phyloP scores from a whole-genome alignment of 129 eudicot species.

The Flaveria robusta region DNA sequence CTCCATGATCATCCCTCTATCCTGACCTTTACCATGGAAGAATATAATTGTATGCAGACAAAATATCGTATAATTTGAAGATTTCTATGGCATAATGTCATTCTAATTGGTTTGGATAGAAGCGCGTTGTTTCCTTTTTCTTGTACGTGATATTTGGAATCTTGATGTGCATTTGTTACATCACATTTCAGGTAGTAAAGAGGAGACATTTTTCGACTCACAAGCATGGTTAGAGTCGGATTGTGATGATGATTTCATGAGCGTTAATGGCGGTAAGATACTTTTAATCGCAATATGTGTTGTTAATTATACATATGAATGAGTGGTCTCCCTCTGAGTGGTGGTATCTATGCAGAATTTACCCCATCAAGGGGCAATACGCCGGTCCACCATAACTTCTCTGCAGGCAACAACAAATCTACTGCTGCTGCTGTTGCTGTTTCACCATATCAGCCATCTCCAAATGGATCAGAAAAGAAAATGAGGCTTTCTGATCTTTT shows the following conservation, averaged over 20 bases:
- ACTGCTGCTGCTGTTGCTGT: constrained; percentile 14
- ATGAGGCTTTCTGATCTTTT: constrained; percentile 61
- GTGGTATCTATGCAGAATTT: constrained; percentile 41
- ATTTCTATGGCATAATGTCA: constrained; percentile 16
- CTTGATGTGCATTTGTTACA: constrained; percentile 17
- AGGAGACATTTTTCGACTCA: constrained; percentile 69
- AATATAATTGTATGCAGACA: constrained; percentile 6
- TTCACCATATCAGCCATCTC: constrained; percentile 37
- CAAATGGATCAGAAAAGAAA: constrained; percentile 47
- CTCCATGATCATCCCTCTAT: neutral
- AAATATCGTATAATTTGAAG: neutral
- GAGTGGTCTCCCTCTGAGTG: constrained; percentile 15
- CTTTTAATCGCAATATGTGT: neutral
- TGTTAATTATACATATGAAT: neutral
- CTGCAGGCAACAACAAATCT: constrained; percentile 40
- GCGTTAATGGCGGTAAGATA: constrained; percentile 71
- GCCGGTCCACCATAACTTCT: constrained; percentile 62
- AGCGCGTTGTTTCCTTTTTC: neutral
- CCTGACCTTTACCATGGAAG: constrained; percentile 29
- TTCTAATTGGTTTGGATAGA: too few relatives aligned
- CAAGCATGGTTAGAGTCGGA: constrained; percentile 81
- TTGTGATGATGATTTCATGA: constrained; percentile 68
- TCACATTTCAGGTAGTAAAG: constrained; percentile 58
- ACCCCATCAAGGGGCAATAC: constrained; percentile 74
- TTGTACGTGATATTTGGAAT: constrained; percentile 7